phyloP scores from a whole-genome alignment of 2,329 filamentous ascomycete species.

The Madurella mycetomatis region DNA sequence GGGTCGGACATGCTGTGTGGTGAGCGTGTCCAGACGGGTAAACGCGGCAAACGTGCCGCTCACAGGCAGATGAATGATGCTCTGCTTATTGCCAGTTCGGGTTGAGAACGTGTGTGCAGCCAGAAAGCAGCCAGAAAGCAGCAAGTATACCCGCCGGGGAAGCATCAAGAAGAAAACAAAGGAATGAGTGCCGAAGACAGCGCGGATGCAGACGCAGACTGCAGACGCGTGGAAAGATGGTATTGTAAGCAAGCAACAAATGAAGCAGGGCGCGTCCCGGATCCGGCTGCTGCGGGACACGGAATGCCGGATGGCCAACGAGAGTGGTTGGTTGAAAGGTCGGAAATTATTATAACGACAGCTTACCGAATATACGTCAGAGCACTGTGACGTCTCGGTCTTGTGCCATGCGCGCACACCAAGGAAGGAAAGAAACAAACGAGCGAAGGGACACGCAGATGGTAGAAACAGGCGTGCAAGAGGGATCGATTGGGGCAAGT shows the following conservation, averaged over 20 bases:
- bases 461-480: background rate
- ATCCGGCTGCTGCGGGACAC: conserved; percentile 17
- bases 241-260: conserved; percentile 13
- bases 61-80: background rate
- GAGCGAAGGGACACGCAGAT: background rate
- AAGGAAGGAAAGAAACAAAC: conserved; percentile 3
- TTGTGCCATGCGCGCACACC: conserved; percentile 5
- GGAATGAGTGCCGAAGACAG: background rate
- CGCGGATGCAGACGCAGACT: conserved; percentile 2
- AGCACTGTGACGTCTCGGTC: conserved; percentile 3
- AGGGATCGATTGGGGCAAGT: background rate
- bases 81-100: background rate
- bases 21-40: conserved; percentile 10
- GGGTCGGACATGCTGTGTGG: conserved; percentile 20
- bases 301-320: conserved; percentile 14
- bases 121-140: background rate
- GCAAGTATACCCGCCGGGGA: background rate
- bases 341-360: conserved; percentile 23
- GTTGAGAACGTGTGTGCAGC: background rate
- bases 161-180: conserved; percentile 2
- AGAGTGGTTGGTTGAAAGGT: conserved; percentile 17
- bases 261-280: conserved; percentile 20
- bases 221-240: conserved; percentile 15
- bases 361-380: conserved; percentile 25
- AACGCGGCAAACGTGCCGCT: conserved; percentile 11